Conservation (phyloP, 2,329 filamentous ascomycete species). For the Scedosporium boydii region DNA sequence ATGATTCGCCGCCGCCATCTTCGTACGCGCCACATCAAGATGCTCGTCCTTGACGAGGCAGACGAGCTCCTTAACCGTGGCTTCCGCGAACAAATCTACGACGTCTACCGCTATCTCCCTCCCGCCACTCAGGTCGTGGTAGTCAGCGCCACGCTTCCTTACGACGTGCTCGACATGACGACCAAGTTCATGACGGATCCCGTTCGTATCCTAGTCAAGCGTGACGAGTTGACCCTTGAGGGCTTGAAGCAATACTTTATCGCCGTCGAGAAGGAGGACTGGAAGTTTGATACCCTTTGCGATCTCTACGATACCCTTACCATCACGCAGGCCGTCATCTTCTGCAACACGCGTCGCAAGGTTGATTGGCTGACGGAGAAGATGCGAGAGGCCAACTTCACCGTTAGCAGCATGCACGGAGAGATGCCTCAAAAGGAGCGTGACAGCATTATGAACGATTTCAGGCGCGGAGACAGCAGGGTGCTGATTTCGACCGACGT, state of each 20-base stretch:
- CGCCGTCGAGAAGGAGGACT: slow-evolving; percentile 97
- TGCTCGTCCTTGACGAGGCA: slow-evolving; percentile 53
- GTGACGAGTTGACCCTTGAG: slow-evolving; percentile 95
- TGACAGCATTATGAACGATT: slow-evolving; percentile 99
- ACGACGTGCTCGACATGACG: slow-evolving; percentile 98
- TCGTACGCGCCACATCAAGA: slow-evolving; percentile 54
- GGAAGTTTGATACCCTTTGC: slow-evolving; percentile 98
- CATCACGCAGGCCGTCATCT: slow-evolving; percentile 98
- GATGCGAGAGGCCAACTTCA: slow-evolving; percentile 98
- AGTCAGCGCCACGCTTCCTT: slow-evolving; percentile 89
- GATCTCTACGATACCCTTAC: slow-evolving; percentile 98
- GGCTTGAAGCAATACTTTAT: slow-evolving; percentile 99
- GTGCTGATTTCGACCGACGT: slow-evolving; percentile 97
- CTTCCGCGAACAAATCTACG: slow-evolving; percentile 98
- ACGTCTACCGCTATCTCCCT: slow-evolving; percentile 93
- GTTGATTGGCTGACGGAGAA: slow-evolving; percentile 99
- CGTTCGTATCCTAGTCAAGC: slow-evolving; percentile 93
- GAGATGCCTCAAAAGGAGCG: slow-evolving; percentile 98
- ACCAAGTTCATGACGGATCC: slow-evolving; percentile 99
- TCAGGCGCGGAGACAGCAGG: slow-evolving; percentile 89
- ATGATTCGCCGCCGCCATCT: slow-evolving; percentile 51
- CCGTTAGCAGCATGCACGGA: slow-evolving; percentile 96
- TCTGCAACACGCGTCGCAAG: slow-evolving; percentile 98
- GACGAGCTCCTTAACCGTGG: slow-evolving; percentile 74
- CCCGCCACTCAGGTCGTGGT: slow-evolving; percentile 98